Base-by-base conservation (phyloP, 176 grass and related monocot species). In the Carex kokanica region DNA sequence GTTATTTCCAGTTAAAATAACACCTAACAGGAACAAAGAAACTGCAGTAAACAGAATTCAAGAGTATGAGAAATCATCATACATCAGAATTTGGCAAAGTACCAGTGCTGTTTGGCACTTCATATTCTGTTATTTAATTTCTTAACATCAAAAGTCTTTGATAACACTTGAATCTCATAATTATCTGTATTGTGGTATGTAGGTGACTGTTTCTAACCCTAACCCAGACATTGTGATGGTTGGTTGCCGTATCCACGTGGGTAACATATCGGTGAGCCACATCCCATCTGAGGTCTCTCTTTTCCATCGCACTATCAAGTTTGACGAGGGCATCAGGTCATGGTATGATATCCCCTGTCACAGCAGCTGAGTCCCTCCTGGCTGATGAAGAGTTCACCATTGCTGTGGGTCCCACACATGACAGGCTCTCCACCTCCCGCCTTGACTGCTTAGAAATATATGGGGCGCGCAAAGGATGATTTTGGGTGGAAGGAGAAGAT, bases 401-500 rank as follows among this genome's bases (percentile, higher is more conserved):
- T 63, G 79, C 87, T 84, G 79, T 93, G 81, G 95, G 95, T 16
- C 83, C 64, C 70, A 93, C 95, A 15, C 89, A 91, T 58, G 95
- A 95, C 84, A 89, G 86, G 88, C 90, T 87, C 77, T 86, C 92
- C 15, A 80, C 86, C 67, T 84, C 95, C 87, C 87, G 95, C 57
- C 65, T 98, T 67, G 95, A 98, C 79, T 94, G 78, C 81, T 84
- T 98, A 34, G 95, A 98, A 90, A 86, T 98, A 84, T 98, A 98
- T 89, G 90, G 95, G n/a, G 80, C 89, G 90, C 60, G 83, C 90
- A 32, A 98, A 94, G 88, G 92, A 98, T 83, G 95, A 98, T 81
- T 98, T 98, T 98, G 95, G 95, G 67, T 98, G 95, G 90, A 98
- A 98, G 88, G 95, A 98, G 83, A 98, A 98, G 89, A 93, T 98